Conservation (phyloP, 2,329 filamentous ascomycete genomes). For the Cadophora sp. region DNA sequence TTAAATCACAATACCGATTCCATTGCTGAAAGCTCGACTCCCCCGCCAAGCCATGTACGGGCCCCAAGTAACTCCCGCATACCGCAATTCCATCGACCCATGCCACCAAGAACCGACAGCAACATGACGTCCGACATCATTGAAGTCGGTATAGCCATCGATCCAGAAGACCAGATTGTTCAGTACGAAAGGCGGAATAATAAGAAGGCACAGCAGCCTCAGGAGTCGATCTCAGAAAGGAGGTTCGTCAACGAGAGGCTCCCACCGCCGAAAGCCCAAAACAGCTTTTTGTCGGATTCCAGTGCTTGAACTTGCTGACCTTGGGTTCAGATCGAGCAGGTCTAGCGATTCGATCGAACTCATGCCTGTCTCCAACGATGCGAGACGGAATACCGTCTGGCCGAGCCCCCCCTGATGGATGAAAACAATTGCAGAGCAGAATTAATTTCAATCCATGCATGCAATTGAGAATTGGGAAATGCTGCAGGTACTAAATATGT, state of each 20-base stretch:
- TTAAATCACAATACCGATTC: not conserved
- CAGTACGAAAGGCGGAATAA: conserved; percentile 17
- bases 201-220: not conserved
- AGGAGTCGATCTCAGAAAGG: conserved; percentile 16
- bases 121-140: not conserved
- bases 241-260: conserved; percentile 24
- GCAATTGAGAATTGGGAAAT: not conserved
- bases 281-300: conserved; percentile 13
- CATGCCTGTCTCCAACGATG: not conserved
- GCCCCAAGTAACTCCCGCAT: conserved; percentile 13
- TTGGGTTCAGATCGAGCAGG: conserved; percentile 11
- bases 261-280: conserved; percentile 17
- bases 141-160: conserved; percentile 9
- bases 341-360: conserved; percentile 17
- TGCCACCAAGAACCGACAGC: conserved; percentile 1
- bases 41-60: not conserved
- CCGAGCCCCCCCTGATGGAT: not conserved
- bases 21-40: not conserved
- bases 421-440: not conserved
- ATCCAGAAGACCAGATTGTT: conserved; percentile 20
- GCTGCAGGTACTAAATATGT: not conserved
- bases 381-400: conserved; percentile 14
- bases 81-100: conserved; percentile 21
- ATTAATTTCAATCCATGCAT: not conserved
- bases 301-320: conserved; percentile 24